Evolutionary conservation across 805 yeast genomes (phyloP), one percentile per base, ranked within the genome.

Genomic region (Ogataea nakhonphanomensis): DNA sequence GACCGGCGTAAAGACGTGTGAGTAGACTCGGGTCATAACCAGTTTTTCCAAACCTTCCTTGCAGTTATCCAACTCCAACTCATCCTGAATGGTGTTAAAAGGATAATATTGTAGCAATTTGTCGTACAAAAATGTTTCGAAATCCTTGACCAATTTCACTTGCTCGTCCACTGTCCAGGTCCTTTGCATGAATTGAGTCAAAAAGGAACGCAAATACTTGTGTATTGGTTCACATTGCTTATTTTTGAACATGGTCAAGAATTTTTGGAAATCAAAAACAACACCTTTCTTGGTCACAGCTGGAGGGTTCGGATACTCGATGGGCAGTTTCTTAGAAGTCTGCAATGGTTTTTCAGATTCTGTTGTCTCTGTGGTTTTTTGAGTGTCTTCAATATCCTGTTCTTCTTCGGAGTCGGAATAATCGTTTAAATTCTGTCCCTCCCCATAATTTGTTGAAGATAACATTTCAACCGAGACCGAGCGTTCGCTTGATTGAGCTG

Each of bases 31-130:
- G 41, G 91, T 90, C 95, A 90, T 87, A 8, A 95, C 72, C 30
- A 93, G 70, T 60, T 93, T 93, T 61, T 93, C 99, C 53, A 93
- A 71, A 0, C 99, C 99, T 52, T 89, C 97, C 49, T 81, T 67
- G 2, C 95, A 81, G 55, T 90, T 88, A 27, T 72, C 79, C 36
- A 85, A 64, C 38, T 74, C 79, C 14, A 69, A 69, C 2, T 70
- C 74, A 12, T 78, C 79, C 30, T 62, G 67, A 67, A 87, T 72
- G 3, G 76, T 65, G 15, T 77, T 72, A 59, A 93, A 91, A 1
- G 97, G 97, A 46, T 83, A 84, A 52, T 69, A 80, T 11, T 67
- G 58, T 2, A 61, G 47, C 62, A 86, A 74, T 54, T 83, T 83
- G 12, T 71, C 79, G 41, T 72, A 75, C 39, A 90, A 78, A 57